These are phyloP conservation scores for Amaranthus palmeri DNA, from an alignment of 148 eudicot genomes.

Conservation along the genomic window DNA sequence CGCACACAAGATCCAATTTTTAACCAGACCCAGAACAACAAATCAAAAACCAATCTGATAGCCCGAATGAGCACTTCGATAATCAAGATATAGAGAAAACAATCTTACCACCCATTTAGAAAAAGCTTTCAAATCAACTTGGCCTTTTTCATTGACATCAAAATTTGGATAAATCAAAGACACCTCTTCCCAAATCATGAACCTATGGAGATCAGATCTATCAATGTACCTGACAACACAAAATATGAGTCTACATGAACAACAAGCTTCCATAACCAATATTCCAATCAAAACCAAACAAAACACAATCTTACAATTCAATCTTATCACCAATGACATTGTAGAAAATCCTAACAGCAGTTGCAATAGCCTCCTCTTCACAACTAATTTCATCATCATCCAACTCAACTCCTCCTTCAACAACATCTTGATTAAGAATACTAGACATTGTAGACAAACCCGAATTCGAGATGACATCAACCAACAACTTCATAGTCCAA, in stretches of 20 bases:
- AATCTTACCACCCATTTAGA: constrained; percentile 78
- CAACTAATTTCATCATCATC: constrained; percentile 65
- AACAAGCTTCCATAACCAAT: too few relatives aligned
- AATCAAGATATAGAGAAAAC: constrained; percentile 5
- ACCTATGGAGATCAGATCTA: constrained; percentile 49
- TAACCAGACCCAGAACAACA: neutral
- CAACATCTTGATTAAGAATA: constrained; percentile 46
- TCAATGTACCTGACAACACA: constrained; percentile 48
- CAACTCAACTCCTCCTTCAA: constrained; percentile 55
- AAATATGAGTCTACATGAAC: neutral
- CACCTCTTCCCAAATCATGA: constrained; percentile 78
- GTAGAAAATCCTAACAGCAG: constrained; percentile 58
- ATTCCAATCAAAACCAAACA: too few relatives aligned
- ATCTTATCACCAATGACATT: constrained; percentile 43
- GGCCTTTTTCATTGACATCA: constrained; percentile 55
- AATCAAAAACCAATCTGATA: neutral
- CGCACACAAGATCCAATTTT: too few relatives aligned
- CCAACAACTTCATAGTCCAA: constrained; percentile 79
- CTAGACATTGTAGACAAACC: constrained; percentile 71
- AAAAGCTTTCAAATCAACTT: constrained; percentile 47
- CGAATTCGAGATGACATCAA: constrained; percentile 66
- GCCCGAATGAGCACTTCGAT: neutral
- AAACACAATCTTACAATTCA: constrained; percentile 20
- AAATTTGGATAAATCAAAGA: constrained; percentile 48
- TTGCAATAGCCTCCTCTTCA: constrained; percentile 83